Conservation (phyloP, 257 asterid species). For the Fraxinus pennsylvanica region DNA sequence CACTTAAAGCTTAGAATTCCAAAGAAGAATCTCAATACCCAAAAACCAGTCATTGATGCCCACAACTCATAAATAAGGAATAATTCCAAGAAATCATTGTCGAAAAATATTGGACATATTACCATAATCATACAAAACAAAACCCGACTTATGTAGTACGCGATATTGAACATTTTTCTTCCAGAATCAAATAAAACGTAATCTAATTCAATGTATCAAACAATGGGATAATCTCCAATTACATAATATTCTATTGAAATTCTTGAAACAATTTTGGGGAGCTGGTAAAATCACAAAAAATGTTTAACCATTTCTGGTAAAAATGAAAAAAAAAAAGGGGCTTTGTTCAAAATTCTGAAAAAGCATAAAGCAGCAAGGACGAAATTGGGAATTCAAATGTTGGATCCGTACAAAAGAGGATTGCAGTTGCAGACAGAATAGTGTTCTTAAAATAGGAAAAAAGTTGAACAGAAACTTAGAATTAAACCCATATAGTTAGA, state of each 20-base stretch:
- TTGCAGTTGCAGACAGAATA: slow-evolving; percentile 4
- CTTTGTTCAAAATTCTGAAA: neutral
- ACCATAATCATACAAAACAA: neutral
- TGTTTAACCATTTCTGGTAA: slow-evolving; percentile 8
- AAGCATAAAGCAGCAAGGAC: neutral
- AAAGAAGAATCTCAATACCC: slow-evolving; percentile 34
- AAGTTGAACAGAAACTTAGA: slow-evolving; percentile 3
- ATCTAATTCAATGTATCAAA: neutral
- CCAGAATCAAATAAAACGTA: no score
- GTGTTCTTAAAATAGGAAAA: neutral
- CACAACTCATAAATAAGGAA: slow-evolving; percentile 21
- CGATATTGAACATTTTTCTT: no score
- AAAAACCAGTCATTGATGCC: slow-evolving; percentile 29
- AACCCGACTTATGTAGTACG: neutral
- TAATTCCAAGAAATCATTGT: slow-evolving; percentile 19
- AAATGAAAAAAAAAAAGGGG: neutral
- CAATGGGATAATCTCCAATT: no score
- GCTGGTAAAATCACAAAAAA: neutral
- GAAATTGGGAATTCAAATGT: slow-evolving; percentile 6
- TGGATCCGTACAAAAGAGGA: neutral
- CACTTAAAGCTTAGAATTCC: slow-evolving; percentile 35
- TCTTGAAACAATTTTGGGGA: neutral
- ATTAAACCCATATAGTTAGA: neutral
- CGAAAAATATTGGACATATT: neutral
- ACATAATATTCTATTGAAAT: neutral